Percentiles rank a stretch among this genome's conserved stretches.
phyloP scores from a whole-genome alignment of 352 stramenopile species.

The Phytophthora tentaculata region DNA sequence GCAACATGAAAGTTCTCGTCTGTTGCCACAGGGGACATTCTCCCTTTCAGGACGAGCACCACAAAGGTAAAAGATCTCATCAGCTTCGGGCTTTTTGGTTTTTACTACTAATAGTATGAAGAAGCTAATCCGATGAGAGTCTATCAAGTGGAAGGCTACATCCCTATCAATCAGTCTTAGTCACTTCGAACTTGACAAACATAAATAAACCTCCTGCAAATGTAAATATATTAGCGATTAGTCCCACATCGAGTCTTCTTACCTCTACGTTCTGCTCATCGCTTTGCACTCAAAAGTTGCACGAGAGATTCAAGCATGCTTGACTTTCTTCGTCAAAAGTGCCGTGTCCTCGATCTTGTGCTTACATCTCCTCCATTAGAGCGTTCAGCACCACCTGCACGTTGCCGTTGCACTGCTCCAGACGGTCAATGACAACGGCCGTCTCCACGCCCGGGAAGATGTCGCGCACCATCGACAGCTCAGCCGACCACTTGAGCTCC shows the following conservation, averaged over 20 bases:
- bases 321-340: slow-evolving; percentile 30
- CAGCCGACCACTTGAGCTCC: slow-evolving; percentile 79
- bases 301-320: slow-evolving; percentile 20
- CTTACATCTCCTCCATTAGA: slow-evolving; percentile 84
- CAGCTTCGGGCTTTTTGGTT: not conserved
- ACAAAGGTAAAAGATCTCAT: not conserved
- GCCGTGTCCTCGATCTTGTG: slow-evolving; percentile 2
- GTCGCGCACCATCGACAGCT: slow-evolving; percentile 77
- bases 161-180: too few relatives aligned
- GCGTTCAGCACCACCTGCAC: slow-evolving; percentile 84
- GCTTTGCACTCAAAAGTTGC: slow-evolving; percentile 21
- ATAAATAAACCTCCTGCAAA: too few relatives aligned
- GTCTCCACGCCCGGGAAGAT: slow-evolving; percentile 74
- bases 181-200: too few relatives aligned
- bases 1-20: too few relatives aligned
- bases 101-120: too few relatives aligned
- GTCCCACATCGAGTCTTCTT: slow-evolving; percentile 9
- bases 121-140: too few relatives aligned
- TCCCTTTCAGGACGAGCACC: too few relatives aligned
- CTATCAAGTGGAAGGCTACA: too few relatives aligned
- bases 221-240: slow-evolving; percentile 37
- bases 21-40: too few relatives aligned
- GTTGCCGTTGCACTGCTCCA: slow-evolving; percentile 85
- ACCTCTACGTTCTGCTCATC: slow-evolving; percentile 8
- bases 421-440: slow-evolving; percentile 53